phyloP scores from a whole-genome alignment of 1,284 basidiomycete genomes.

The Ustilago bromivora region DNA sequence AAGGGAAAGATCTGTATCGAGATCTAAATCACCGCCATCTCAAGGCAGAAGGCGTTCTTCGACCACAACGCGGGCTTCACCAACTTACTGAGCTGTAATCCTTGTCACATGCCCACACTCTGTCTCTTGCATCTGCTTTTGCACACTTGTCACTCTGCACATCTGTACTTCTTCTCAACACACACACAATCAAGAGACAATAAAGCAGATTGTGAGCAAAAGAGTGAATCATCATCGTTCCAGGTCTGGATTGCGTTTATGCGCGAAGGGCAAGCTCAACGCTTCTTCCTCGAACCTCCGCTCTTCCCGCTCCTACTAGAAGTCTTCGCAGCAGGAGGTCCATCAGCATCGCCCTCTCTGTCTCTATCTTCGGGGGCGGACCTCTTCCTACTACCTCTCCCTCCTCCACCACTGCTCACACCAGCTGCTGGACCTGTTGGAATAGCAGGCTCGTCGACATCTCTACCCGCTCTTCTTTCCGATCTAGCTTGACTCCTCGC shows the following conservation, averaged over 20 bases:
- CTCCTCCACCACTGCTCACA: not conserved
- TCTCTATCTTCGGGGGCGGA: conserved; percentile 43
- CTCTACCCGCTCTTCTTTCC: conserved; percentile 41
- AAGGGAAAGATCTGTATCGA: conserved; percentile 12
- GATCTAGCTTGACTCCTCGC: conserved; percentile 40
- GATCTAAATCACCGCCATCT: conserved; percentile 17
- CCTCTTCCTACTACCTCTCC: conserved; percentile 33
- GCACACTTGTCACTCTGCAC: not conserved
- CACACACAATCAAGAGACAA: not conserved
- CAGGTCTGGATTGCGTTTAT: not conserved
- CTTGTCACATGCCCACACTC: not conserved
- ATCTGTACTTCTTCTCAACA: not conserved
- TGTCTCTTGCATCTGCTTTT: not conserved
- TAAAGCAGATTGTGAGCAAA: not conserved
- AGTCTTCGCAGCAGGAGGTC: not conserved
- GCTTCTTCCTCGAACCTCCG: conserved; percentile 29
- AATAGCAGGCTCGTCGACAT: conserved; percentile 28
- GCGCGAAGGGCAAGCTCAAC: conserved; percentile 1
- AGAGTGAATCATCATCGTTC: not conserved
- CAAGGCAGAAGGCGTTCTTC: conserved; percentile 14
- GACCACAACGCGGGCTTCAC: conserved; percentile 15
- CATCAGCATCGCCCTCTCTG: conserved; percentile 17
- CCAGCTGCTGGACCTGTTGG: conserved; percentile 20
- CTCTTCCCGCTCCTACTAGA: conserved; percentile 1
- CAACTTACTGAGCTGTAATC: conserved; percentile 17